These are phyloP conservation scores for Colletotrichum sp. DNA, from an alignment of 2,329 filamentous ascomycete genomes.

Conservation along the genomic window DNA sequence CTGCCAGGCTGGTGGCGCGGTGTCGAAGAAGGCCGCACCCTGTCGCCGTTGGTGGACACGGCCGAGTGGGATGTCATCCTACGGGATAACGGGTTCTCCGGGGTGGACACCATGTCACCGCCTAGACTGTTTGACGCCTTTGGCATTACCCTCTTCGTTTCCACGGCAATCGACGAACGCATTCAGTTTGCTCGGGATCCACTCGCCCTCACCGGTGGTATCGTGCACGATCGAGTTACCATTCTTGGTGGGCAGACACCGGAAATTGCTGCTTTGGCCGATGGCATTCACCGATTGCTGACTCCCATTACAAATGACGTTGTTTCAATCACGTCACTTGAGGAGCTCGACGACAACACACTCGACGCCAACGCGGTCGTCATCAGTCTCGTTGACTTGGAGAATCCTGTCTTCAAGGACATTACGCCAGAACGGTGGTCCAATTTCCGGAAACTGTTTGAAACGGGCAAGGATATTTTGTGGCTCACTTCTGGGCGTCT, in stretches of 20 bases:
- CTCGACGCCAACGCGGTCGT: not conserved
- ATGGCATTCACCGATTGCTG: not conserved
- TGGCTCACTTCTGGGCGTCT: not conserved
- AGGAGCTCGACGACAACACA: not conserved
- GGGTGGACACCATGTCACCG: constrained; percentile 8
- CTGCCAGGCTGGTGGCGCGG: constrained; percentile 37
- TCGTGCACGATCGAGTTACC: not conserved
- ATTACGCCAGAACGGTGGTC: constrained; percentile 32
- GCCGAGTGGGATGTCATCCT: not conserved
- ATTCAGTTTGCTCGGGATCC: not conserved
- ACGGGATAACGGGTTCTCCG: constrained; percentile 12
- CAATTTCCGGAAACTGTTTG: not conserved
- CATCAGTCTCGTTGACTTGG: not conserved
- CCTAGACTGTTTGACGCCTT: not conserved
- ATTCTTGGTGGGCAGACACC: not conserved
- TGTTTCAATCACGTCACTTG: not conserved
- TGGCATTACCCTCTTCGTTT: not conserved
- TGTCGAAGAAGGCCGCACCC: not conserved
- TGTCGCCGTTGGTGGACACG: not conserved
- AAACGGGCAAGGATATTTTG: not conserved
- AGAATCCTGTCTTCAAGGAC: constrained; percentile 31
- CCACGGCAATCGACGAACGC: not conserved
- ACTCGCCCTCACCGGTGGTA: not conserved
- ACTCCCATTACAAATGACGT: not conserved
- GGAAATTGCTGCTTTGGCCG: not conserved